Conservation (phyloP, 805 yeast species). For the Maudiozyma barnettii region DNA sequence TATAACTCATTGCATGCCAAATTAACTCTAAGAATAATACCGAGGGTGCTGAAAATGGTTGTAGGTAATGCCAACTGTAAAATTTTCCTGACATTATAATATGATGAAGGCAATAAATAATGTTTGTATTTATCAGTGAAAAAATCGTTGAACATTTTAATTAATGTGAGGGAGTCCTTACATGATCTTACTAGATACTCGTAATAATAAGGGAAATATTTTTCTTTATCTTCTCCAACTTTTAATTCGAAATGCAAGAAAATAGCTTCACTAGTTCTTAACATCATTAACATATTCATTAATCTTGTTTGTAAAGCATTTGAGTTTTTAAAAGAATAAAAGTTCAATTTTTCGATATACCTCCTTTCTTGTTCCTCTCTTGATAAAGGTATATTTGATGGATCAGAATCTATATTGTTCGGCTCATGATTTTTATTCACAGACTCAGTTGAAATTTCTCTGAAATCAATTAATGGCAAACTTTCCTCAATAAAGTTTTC, state of each 20-base stretch:
- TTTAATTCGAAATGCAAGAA: conserved; percentile 23
- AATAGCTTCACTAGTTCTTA: conserved; percentile 23
- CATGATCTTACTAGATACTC: conserved; percentile 17
- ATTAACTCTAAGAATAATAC: conserved; percentile 20
- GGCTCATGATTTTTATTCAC: not conserved
- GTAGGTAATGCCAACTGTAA: conserved; percentile 23
- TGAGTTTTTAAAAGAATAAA: conserved; percentile 10
- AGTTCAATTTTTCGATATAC: conserved; percentile 1
- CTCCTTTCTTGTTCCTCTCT: not conserved
- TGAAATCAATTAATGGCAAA: conserved; percentile 9
- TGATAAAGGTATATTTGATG: not conserved
- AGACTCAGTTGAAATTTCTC: not conserved
- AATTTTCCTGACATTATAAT: conserved; percentile 19
- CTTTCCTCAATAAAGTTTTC: conserved; percentile 16
- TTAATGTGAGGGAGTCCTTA: conserved; percentile 12
- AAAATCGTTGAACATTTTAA: conserved; percentile 16
- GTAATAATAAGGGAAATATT: conserved; percentile 13
- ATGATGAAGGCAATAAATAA: conserved; percentile 12
- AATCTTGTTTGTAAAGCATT: conserved; percentile 19
- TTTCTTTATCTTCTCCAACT: conserved; percentile 7
- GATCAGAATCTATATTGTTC: not conserved
- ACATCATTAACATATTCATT: conserved; percentile 18
- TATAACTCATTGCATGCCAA: conserved; percentile 16
- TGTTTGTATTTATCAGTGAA: conserved; percentile 16
- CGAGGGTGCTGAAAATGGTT: conserved; percentile 18